Evolutionary conservation across 305 asterid genomes (phyloP), one percentile per base, ranked within the genome.

Genomic region (Striga hermonthica): DNA sequence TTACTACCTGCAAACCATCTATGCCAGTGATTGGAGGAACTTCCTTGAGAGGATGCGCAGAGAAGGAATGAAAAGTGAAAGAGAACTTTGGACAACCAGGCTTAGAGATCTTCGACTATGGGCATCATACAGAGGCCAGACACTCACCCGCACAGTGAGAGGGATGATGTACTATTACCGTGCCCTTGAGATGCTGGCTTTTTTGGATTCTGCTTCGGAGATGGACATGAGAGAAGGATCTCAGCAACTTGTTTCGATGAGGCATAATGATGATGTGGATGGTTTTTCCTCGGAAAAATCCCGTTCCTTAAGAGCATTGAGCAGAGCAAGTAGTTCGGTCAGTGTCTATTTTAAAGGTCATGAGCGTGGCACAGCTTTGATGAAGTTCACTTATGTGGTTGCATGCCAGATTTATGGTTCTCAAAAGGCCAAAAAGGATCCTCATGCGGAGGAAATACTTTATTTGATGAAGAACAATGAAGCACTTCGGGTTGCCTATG

Each of bases 41-140:
- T 93, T 93, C 76, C 45, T 93, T 13, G 95, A 93, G 81, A 83
- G 99, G 80, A 86, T 93, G 97, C 83, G 78, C 5, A 79, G 91
- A 66, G 94, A 90, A 80, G 98, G 97, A 65, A 81, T 90, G 96
- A 64, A 44, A 69, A 82, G 79, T 76, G 94, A 83, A 74, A 81
- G 77, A 65, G 96, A 93, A 75, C 80, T 92, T 14, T 83, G 92
- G 97, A 82, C 89, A 31, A 75, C 78, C 47, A 84, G 88, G 81
- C 76, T 82, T 57, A 84, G 89, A 80, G 99, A 93, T 72, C 96
- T 93, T 71, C 84, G 96, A 34, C 50, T 49, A 57, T 93, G 99
- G 99, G 99, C 95, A 59, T 93, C 99, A 40, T 90, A 81, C 81
- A 82, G 99, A 79, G 99, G 97, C 70, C 99, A 93, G 81, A 93